phyloP scores from a whole-genome alignment of 345 rosid genomes.

The Mangifera indica region DNA sequence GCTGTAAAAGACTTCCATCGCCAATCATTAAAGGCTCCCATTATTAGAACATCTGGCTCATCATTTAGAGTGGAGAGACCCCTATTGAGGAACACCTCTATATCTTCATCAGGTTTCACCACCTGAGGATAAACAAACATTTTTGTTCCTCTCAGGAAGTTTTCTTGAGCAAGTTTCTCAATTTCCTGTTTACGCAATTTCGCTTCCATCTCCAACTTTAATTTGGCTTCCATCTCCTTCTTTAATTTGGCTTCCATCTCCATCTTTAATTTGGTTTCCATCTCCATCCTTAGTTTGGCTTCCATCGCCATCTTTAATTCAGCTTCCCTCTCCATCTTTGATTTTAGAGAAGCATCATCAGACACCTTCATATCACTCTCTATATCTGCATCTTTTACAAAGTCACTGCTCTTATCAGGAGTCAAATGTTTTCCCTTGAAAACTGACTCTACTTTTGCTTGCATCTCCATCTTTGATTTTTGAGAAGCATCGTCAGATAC shows the following conservation, averaged over 20 bases:
- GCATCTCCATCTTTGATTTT: slow-evolving; percentile 29
- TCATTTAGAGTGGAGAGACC: slow-evolving; percentile 51
- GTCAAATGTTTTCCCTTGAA: slow-evolving; percentile 18
- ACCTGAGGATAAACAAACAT: slow-evolving; percentile 65
- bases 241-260: slow-evolving; percentile 13
- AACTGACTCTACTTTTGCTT: slow-evolving; percentile 16
- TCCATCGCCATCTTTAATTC: slow-evolving; percentile 32
- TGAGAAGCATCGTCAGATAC: slow-evolving; percentile 35
- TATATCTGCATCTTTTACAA: slow-evolving; percentile 14
- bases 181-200: slow-evolving; percentile 51
- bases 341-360: slow-evolving; percentile 37
- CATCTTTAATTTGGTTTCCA: slow-evolving; percentile 16
- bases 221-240: slow-evolving; percentile 21
- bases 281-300: slow-evolving; percentile 14
- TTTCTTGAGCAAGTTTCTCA: slow-evolving; percentile 58
- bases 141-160: slow-evolving; percentile 42
- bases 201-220: slow-evolving; percentile 37
- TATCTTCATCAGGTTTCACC: slow-evolving; percentile 60
- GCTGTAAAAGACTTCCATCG: slow-evolving; percentile 75
- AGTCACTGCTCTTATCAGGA: slow-evolving; percentile 10
- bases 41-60: slow-evolving; percentile 65
- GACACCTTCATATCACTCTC: slow-evolving; percentile 17
- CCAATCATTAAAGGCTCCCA: slow-evolving; percentile 97
- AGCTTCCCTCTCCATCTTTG: slow-evolving; percentile 25
- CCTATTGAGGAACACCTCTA: slow-evolving; percentile 73